These are phyloP conservation scores for Zygosaccharomyces bisporus DNA, from an alignment of 805 yeast genomes.

Conservation along the genomic window DNA sequence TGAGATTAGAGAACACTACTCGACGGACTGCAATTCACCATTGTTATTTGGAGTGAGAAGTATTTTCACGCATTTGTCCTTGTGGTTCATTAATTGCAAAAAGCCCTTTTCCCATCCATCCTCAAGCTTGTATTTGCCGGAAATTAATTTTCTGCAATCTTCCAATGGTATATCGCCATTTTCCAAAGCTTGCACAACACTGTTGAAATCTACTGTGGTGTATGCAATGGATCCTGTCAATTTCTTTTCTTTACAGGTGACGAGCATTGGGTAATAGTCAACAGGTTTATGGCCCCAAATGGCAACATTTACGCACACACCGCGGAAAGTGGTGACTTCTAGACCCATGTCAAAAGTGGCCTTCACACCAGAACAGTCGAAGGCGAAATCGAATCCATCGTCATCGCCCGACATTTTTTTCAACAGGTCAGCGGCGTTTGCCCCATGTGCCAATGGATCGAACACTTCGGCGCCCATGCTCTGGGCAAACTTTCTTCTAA, in stretches of 20 bases:
- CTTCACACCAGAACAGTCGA: slow-evolving; percentile 51
- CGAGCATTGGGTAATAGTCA: slow-evolving; percentile 51
- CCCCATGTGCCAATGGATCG: slow-evolving; percentile 44
- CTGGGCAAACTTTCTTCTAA: slow-evolving; percentile 48
- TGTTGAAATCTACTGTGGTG: slow-evolving; percentile 52
- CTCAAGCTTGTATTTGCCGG: slow-evolving; percentile 48
- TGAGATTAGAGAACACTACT: background rate
- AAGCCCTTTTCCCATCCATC: slow-evolving; percentile 54
- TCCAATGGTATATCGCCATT: slow-evolving; percentile 44
- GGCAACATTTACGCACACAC: slow-evolving; percentile 60
- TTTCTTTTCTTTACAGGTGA: slow-evolving; percentile 51
- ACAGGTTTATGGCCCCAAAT: slow-evolving; percentile 56
- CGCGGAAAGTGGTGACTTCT: slow-evolving; percentile 48
- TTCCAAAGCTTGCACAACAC: slow-evolving; percentile 50
- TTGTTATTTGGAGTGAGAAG: slow-evolving; percentile 47
- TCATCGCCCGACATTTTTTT: slow-evolving; percentile 41
- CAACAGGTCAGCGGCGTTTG: slow-evolving; percentile 38
- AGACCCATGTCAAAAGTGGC: slow-evolving; percentile 52
- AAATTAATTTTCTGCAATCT: slow-evolving; percentile 46
- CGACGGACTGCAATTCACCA: slow-evolving; percentile 26
- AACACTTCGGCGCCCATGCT: slow-evolving; percentile 46
- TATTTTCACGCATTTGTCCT: slow-evolving; percentile 54
- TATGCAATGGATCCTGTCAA: slow-evolving; percentile 63
- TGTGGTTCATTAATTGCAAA: slow-evolving; percentile 46
- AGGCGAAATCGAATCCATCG: slow-evolving; percentile 48